A percentile compares a stretch with the other conserved stretches of the same genome.
These are phyloP conservation scores for Rhodotorula sp. DNA, from an alignment of 1,284 basidiomycete species.

Conservation along the genomic window DNA sequence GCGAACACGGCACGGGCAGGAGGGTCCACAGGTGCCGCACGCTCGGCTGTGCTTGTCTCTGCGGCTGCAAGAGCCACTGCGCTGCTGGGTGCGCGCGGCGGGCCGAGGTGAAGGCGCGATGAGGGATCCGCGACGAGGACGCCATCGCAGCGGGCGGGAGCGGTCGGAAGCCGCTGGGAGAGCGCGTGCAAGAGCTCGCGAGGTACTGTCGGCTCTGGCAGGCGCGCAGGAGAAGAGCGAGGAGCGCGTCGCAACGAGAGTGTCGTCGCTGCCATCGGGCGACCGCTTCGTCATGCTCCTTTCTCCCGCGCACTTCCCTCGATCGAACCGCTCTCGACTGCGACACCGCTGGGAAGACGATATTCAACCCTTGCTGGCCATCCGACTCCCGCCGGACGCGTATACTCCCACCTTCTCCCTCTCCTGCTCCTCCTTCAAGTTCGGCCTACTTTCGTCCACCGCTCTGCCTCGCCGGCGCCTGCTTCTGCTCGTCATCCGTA, in stretches of 20 bases:
- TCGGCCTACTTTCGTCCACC: neutral
- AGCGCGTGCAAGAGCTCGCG: neutral
- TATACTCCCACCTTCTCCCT: too few relatives aligned
- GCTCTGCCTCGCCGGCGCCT: neutral
- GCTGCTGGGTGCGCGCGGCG: neutral
- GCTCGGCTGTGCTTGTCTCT: neutral
- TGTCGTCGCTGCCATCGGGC: neutral
- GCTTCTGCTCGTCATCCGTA: neutral
- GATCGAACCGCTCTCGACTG: neutral
- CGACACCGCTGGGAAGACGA: too few relatives aligned
- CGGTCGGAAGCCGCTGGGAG: neutral
- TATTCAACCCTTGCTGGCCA: too few relatives aligned
- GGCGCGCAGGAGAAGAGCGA: neutral
- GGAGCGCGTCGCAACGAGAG: neutral
- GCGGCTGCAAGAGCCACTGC: neutral
- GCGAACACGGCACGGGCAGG: neutral
- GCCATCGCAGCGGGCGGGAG: neutral
- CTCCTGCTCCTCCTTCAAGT: too few relatives aligned
- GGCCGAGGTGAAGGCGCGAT: neutral
- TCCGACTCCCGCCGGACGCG: too few relatives aligned
- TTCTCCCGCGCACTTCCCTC: too few relatives aligned
- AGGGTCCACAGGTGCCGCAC: neutral
- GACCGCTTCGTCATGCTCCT: too few relatives aligned
- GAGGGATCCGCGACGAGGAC: neutral
- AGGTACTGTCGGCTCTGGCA: neutral